These are phyloP conservation scores for Lactarius pseudohatsudake DNA, from an alignment of 768 basidiomycete genomes.

Conservation along the genomic window DNA sequence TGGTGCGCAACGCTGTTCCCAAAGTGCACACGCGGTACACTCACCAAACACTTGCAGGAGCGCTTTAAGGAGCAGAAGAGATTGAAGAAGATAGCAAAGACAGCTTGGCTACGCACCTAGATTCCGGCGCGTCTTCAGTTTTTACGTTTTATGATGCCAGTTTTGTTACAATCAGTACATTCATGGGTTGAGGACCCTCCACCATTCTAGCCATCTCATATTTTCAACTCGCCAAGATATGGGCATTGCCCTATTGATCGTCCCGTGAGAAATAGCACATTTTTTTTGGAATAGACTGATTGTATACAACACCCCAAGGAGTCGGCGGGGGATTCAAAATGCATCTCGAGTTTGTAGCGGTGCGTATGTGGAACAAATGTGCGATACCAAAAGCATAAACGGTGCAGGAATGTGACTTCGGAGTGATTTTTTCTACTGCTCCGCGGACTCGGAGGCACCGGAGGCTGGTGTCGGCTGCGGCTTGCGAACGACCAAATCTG, in stretches of 20 bases:
- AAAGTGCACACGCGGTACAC: slow-evolving; percentile 18
- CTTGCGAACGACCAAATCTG: slow-evolving; percentile 67
- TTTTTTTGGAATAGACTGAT: slow-evolving; percentile 1
- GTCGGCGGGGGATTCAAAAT: slow-evolving; percentile 7
- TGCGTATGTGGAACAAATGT: slow-evolving; percentile 11
- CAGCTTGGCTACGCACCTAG: slow-evolving; percentile 80
- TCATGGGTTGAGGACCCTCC: not conserved
- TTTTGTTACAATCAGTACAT: slow-evolving; percentile 6
- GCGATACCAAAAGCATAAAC: not conserved
- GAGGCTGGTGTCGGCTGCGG: slow-evolving; percentile 44
- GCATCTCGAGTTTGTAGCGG: slow-evolving; percentile 18
- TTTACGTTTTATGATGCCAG: slow-evolving; percentile 12
- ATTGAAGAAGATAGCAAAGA: slow-evolving; percentile 83
- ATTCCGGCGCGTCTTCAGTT: slow-evolving; percentile 11
- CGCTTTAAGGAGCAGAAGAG: slow-evolving; percentile 82
- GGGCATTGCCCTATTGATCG: too few relatives aligned
- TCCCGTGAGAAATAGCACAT: slow-evolving; percentile 7
- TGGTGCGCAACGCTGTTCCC: slow-evolving; percentile 48
- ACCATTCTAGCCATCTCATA: not conserved
- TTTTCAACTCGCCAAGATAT: not conserved
- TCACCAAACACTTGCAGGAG: slow-evolving; percentile 49
- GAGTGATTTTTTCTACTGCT: slow-evolving; percentile 15
- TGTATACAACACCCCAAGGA: slow-evolving; percentile 15
- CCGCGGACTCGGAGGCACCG: slow-evolving; percentile 12
- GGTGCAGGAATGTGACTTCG: not conserved